Evolutionary conservation across 495 filamentous ascomycete genomes (phyloP).

Genomic region (Neurospora sp.): DNA sequence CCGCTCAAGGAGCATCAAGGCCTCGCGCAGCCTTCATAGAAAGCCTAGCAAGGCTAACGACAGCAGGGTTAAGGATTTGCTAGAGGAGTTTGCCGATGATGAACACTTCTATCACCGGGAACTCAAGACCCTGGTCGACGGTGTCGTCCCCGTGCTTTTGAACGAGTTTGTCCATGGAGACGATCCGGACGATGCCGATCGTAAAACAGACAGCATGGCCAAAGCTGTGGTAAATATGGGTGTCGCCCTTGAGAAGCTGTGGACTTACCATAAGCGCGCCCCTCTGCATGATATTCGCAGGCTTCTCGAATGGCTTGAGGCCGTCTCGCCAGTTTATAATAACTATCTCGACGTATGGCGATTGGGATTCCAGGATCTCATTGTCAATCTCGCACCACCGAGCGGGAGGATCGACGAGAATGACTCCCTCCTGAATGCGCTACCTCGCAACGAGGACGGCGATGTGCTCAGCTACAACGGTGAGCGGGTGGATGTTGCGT

Average conservation of each 20-base stretch:
- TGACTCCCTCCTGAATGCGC: slow-evolving; percentile 53
- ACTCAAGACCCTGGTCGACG: slow-evolving; percentile 85
- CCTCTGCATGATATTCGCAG: slow-evolving; percentile 57
- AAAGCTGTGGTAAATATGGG: slow-evolving; percentile 95
- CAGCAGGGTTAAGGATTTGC: slow-evolving; percentile 60
- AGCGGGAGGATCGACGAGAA: slow-evolving; percentile 37
- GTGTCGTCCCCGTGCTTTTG: slow-evolving; percentile 88
- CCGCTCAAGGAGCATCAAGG: slow-evolving; percentile 50
- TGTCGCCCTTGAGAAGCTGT: slow-evolving; percentile 73
- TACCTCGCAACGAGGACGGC: slow-evolving; percentile 67
- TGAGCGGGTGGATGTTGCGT: slow-evolving; percentile 90
- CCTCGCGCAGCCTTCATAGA: slow-evolving; percentile 61
- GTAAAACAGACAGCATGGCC: slow-evolving; percentile 42
- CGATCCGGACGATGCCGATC: slow-evolving; percentile 50
- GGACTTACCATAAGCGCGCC: slow-evolving; percentile 66
- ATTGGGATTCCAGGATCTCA: slow-evolving; percentile 88
- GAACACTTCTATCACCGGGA: slow-evolving; percentile 89
- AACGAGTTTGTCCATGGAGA: slow-evolving; percentile 71
- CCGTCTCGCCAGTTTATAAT: slow-evolving; percentile 65
- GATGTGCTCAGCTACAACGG: slow-evolving; percentile 69
- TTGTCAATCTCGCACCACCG: slow-evolving; percentile 80
- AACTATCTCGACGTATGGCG: slow-evolving; percentile 88
- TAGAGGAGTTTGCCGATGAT: slow-evolving; percentile 72
- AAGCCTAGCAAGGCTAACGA: slow-evolving; percentile 52
- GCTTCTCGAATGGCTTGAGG: slow-evolving; percentile 71